phyloP scores from a whole-genome alignment of 371 early-diverging fungal species.

The Apophysomyces sp. region DNA sequence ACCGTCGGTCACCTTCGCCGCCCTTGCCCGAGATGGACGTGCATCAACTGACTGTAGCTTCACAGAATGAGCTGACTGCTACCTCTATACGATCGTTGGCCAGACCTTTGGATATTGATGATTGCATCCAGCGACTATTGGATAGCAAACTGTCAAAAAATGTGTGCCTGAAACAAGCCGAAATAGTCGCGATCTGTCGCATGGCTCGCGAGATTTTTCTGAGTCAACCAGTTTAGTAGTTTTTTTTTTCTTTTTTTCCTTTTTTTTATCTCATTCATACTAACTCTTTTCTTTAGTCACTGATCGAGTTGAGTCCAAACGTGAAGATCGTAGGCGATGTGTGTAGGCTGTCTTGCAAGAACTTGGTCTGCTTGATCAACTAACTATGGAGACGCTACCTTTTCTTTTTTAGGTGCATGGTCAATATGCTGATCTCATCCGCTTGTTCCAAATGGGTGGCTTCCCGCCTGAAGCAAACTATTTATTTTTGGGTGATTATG shows the following conservation, averaged over 20 bases:
- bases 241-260: not conserved
- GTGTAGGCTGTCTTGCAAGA: not conserved
- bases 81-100: not conserved
- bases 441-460: constrained; percentile 90
- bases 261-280: not conserved
- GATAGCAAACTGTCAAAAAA: constrained; percentile 66
- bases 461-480: constrained; percentile 91
- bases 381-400: not conserved
- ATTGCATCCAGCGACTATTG: constrained; percentile 73
- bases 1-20: not conserved
- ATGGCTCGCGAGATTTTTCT: constrained; percentile 81
- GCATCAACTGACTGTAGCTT: not conserved
- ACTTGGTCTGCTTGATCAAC: not conserved
- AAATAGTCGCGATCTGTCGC: constrained; percentile 80
- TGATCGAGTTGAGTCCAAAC: constrained; percentile 88
- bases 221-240: constrained; percentile 63
- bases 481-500: constrained; percentile 98
- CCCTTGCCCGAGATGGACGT: not conserved
- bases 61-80: not conserved
- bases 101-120: constrained; percentile 64
- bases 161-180: constrained; percentile 68
- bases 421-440: constrained; percentile 85
- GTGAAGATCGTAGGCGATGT: constrained; percentile 80
- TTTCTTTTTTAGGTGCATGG: constrained; percentile 53
- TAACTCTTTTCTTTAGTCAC: constrained; percentile 27